phyloP scores from a whole-genome alignment of 257 asterid genomes.

The Buddleja alternifolia region DNA sequence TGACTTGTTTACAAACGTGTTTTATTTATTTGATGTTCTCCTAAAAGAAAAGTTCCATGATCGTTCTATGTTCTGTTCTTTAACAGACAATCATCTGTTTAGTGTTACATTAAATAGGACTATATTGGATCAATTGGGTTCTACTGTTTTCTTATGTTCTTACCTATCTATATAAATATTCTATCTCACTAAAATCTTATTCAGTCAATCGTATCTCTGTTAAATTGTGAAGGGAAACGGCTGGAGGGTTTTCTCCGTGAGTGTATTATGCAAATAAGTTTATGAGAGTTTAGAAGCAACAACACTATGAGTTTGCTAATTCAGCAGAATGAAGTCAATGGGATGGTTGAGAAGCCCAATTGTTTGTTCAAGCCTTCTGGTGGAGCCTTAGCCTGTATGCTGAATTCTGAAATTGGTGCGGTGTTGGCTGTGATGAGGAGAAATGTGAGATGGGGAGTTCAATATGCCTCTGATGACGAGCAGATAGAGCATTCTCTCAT shows the following conservation, averaged over 20 bases:
- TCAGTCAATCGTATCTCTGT: neutral
- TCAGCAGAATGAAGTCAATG: slow-evolving; percentile 52
- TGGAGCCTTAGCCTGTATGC: slow-evolving; percentile 83
- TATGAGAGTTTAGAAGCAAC: slow-evolving; percentile 38
- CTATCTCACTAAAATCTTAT: slow-evolving; percentile 12
- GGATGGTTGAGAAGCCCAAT: slow-evolving; percentile 46
- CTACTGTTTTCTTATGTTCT: slow-evolving; percentile 1
- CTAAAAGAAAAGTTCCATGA: neutral
- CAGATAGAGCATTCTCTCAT: slow-evolving; percentile 86
- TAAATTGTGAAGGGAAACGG: slow-evolving; percentile 29
- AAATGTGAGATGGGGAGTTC: slow-evolving; percentile 96
- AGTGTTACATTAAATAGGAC: neutral
- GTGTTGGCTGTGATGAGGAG: slow-evolving; percentile 99
- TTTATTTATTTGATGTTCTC: neutral
- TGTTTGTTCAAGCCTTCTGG: slow-evolving; percentile 55
- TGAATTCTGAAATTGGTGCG: slow-evolving; percentile 93
- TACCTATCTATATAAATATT: neutral
- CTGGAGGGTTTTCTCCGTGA: slow-evolving; percentile 40
- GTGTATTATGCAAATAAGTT: slow-evolving; percentile 29
- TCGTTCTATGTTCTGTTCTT: neutral
- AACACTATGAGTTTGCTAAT: slow-evolving; percentile 53
- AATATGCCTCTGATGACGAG: slow-evolving; percentile 80
- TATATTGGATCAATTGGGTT: neutral
- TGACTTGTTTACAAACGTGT: no score
- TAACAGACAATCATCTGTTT: neutral